Conservation (phyloP, 1,284 basidiomycete species). For the Takashimella tepidaria region DNA sequence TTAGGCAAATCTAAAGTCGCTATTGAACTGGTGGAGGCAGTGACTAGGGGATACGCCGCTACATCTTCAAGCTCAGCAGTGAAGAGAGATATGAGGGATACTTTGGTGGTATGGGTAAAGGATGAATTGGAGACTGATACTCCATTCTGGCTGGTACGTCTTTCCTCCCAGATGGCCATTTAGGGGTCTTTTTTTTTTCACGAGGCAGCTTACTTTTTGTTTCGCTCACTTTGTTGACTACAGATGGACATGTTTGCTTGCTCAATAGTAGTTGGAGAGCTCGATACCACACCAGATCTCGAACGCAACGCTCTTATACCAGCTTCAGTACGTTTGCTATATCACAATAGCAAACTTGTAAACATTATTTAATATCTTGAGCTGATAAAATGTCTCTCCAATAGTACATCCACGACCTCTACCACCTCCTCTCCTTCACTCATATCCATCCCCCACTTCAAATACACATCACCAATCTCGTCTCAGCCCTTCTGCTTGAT, state of each 20-base stretch:
- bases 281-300: conserved; percentile 16
- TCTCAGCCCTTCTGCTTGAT: conserved; percentile 34
- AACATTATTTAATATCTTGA: too few species aligned
- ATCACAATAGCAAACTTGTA: too few species aligned
- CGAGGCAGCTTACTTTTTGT: too few species aligned
- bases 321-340: conserved; percentile 12
- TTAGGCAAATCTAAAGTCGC: conserved; percentile 11
- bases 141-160: conserved; percentile 35
- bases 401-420: conserved; percentile 27
- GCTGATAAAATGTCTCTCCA: too few species aligned
- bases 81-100: conserved; percentile 6
- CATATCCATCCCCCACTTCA: conserved; percentile 39
- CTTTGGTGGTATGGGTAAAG: conserved; percentile 38
- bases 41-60: conserved; percentile 5
- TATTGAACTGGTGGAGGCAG: background rate
- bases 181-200: too few species aligned
- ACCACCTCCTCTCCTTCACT: conserved; percentile 30
- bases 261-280: conserved; percentile 13
- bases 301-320: conserved; percentile 14
- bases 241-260: conserved; percentile 37
- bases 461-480: conserved; percentile 37
- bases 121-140: conserved; percentile 18
- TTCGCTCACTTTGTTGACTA: background rate
- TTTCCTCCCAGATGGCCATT: too few species aligned
- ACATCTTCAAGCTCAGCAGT: conserved; percentile 9